Base-by-base conservation (phyloP, 2,329 filamentous ascomycete species). In the Venturia carpophila region DNA sequence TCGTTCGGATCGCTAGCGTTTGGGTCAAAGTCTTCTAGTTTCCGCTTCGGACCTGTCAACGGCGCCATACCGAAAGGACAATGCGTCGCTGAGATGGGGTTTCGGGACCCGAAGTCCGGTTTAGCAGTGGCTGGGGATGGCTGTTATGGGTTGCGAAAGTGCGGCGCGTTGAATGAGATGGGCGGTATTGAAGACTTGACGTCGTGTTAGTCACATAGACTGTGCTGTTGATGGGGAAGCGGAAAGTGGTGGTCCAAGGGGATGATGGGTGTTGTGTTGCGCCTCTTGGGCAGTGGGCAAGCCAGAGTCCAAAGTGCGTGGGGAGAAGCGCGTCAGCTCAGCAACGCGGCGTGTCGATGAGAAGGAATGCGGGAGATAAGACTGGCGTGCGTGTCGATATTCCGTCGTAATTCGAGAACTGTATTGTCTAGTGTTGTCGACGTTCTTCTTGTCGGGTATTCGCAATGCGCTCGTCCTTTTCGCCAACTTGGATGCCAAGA, bases 1-100 rank as follows among this genome's bases (percentile, higher is more conserved):
- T 77, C 75, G 66, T 75, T 73, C 37, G 71, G 70, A 67, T 77
- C 75, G 66, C 69, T 71, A 61, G 72, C 72, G 68, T 69, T 75
- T 24, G 74, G 73, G 64, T 76, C 74, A 66, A 73, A 75, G 63
- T 71, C 69, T 62, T 73, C 71, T 30, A 65, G 70, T 42, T 58
- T 42, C 30, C 63, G 63, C 42, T 61, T 61, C 19, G 27, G 30
- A 19, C 27, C 52, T 58, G 52, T n/a, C 9, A 37, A 24, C 52
- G 52, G 52, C 52, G 52, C 27, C 52, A 58, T 58, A 21, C 37
- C 52, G 52, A 19, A 27, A n/a, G 19, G 37, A 37, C 52, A 58
- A 58, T 58, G 52, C 30, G 52, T 58, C 52, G 27, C n/a, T 37
- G 19, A 24, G 24, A 21, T 58, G 15, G 52, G 52, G 19, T 34